phyloP scores from a whole-genome alignment of 2,329 filamentous ascomycete species.

The Botrytis galanthina region DNA sequence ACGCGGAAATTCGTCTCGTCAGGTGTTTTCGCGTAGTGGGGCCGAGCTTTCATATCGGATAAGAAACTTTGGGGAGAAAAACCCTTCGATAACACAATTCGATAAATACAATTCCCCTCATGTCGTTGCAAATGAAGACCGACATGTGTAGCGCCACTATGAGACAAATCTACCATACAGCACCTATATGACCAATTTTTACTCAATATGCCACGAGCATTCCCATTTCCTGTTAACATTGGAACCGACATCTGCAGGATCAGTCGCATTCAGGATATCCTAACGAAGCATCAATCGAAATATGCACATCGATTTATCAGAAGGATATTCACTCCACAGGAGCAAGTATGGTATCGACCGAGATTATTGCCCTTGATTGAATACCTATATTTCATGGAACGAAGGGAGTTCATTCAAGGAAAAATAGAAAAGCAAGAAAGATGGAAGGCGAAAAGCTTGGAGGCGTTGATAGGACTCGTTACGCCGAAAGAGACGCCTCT shows the following conservation, averaged over 20 bases:
- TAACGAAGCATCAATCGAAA: conserved; percentile 15
- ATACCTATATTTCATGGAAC: neutral
- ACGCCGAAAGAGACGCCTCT: neutral
- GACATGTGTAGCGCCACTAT: neutral
- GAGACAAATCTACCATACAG: neutral
- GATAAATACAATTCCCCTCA: neutral
- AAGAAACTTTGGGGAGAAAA: neutral
- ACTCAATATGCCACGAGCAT: conserved; percentile 41
- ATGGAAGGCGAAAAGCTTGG: conserved; percentile 5
- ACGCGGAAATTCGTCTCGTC: neutral
- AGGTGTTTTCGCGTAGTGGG: neutral
- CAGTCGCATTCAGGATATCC: conserved; percentile 51
- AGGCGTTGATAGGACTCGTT: conserved; percentile 8
- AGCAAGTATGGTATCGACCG: conserved; percentile 3
- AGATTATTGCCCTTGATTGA: conserved; percentile 9
- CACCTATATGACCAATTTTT: conserved; percentile 13
- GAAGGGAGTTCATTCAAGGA: neutral
- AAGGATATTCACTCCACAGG: conserved; percentile 22
- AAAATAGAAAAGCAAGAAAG: conserved; percentile 4
- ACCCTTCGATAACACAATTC: neutral
- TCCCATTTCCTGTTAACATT: conserved; percentile 65
- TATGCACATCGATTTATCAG: conserved; percentile 22
- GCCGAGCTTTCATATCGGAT: neutral
- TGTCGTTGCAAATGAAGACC: neutral
- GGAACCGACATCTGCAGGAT: conserved; percentile 79